Percentiles rank a stretch among this genome's conserved stretches.
Conservation (phyloP, 1,284 basidiomycete genomes). For the Athelia sp. region DNA sequence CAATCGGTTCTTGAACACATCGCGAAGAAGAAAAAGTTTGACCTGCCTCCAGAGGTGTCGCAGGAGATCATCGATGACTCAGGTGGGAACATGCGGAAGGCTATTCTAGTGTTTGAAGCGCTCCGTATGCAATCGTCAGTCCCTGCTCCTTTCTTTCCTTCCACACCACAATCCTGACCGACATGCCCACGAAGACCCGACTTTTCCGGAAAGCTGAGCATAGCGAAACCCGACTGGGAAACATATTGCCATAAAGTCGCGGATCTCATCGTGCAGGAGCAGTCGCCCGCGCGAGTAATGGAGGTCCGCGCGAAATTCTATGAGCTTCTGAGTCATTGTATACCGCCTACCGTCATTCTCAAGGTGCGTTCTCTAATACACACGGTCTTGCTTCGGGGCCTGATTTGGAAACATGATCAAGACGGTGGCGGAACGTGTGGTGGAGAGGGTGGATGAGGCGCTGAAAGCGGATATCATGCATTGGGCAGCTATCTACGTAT, state of each 20-base stretch:
- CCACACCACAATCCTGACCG: background rate
- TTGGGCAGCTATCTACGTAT: constrained; percentile 94
- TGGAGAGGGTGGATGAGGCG: constrained; percentile 83
- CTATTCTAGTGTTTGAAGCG: constrained; percentile 91
- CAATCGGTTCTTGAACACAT: constrained; percentile 75
- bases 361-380: too few species aligned
- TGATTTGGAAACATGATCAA: constrained; percentile 28
- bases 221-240: constrained; percentile 99
- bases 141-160: constrained; percentile 22
- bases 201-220: constrained; percentile 67
- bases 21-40: constrained; percentile 78
- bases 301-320: constrained; percentile 92
- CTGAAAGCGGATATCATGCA: constrained; percentile 90
- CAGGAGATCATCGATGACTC: constrained; percentile 77
- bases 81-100: constrained; percentile 91
- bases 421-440: constrained; percentile 86
- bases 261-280: constrained; percentile 90
- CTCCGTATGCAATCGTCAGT: constrained; percentile 90
- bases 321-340: constrained; percentile 95
- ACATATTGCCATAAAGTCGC: constrained; percentile 94
- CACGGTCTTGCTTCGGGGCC: background rate
- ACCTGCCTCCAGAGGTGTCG: constrained; percentile 73
- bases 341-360: constrained; percentile 89
- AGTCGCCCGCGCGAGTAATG: constrained; percentile 88
- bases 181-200: constrained; percentile 48